phyloP scores from a whole-genome alignment of 177 flowering plant species.

The Vitis hybrid region DNA sequence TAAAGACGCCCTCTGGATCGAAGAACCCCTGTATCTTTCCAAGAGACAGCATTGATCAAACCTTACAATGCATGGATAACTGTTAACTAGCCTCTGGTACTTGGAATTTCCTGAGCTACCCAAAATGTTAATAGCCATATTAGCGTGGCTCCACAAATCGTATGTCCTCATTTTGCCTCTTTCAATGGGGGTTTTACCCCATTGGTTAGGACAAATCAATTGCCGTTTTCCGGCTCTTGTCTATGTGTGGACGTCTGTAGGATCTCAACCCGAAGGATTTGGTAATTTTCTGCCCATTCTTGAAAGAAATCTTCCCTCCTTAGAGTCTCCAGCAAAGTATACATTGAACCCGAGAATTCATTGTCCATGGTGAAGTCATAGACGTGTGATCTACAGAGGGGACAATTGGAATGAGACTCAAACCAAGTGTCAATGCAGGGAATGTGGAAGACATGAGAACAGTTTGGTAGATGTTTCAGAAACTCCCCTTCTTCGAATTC shows the following conservation, averaged over 20 bases:
- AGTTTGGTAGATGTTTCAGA: conserved; percentile 43
- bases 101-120: too few relatives aligned
- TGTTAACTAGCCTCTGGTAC: too few relatives aligned
- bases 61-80: too few relatives aligned
- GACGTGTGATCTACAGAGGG: conserved; percentile 29
- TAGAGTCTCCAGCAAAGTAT: conserved; percentile 18
- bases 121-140: too few relatives aligned
- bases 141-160: too few relatives aligned
- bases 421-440: conserved; percentile 47
- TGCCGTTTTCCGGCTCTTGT: neutral
- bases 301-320: conserved; percentile 23
- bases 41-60: too few relatives aligned
- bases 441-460: conserved; percentile 45
- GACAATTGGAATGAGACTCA: conserved; percentile 33
- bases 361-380: neutral
- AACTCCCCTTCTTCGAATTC: conserved; percentile 52
- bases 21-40: too few relatives aligned
- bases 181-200: too few relatives aligned
- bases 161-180: neutral
- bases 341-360: conserved; percentile 11
- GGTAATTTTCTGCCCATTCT: conserved; percentile 20
- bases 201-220: neutral
- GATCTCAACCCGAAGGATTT: conserved; percentile 10
- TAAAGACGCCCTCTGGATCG: too few relatives aligned
- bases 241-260: conserved; percentile 9